A percentile compares a stretch with the other conserved stretches of the same genome.
These are phyloP conservation scores for Boletus sp. DNA, from an alignment of 1,284 basidiomycete genomes.

Conservation along the genomic window DNA sequence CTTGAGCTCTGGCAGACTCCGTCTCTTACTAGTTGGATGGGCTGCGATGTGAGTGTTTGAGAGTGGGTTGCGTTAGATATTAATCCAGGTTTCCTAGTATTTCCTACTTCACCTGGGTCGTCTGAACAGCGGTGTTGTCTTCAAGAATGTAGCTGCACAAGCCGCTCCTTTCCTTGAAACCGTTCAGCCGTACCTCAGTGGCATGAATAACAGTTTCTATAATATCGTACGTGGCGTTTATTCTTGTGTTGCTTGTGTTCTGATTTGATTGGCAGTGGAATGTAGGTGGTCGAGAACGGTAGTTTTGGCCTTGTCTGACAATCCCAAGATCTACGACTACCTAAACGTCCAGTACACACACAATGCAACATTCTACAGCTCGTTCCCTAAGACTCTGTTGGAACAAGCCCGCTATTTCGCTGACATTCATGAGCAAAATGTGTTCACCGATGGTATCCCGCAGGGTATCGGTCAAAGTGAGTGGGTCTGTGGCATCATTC, in stretches of 20 bases:
- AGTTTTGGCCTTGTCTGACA: neutral
- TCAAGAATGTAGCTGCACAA: slow-evolving; percentile 33
- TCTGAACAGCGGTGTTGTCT: slow-evolving; percentile 31
- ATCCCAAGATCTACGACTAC: slow-evolving; percentile 43
- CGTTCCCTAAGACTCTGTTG: slow-evolving; percentile 33
- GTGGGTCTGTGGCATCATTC: slow-evolving; percentile 8
- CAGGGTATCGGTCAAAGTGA: slow-evolving; percentile 45
- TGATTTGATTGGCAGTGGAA: slow-evolving; percentile 31
- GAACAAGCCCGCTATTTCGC: slow-evolving; percentile 43
- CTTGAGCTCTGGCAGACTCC: slow-evolving; percentile 28
- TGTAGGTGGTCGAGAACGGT: slow-evolving; percentile 15
- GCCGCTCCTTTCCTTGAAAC: slow-evolving; percentile 41
- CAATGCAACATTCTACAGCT: slow-evolving; percentile 39
- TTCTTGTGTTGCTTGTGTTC: neutral
- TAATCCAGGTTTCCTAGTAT: slow-evolving; percentile 18
- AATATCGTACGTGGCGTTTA: slow-evolving; percentile 37
- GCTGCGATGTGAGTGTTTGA: slow-evolving; percentile 23
- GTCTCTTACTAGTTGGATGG: slow-evolving; percentile 33
- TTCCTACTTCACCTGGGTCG: slow-evolving; percentile 28
- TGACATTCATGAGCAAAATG: slow-evolving; percentile 46
- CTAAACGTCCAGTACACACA: slow-evolving; percentile 52
- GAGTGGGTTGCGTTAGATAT: neutral
- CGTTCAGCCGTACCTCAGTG: slow-evolving; percentile 38
- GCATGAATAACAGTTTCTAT: slow-evolving; percentile 37
- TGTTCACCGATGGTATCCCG: slow-evolving; percentile 42